Base-by-base conservation (phyloP, 129 eudicot genomes). In the Ambrosia artemisiifolia region DNA sequence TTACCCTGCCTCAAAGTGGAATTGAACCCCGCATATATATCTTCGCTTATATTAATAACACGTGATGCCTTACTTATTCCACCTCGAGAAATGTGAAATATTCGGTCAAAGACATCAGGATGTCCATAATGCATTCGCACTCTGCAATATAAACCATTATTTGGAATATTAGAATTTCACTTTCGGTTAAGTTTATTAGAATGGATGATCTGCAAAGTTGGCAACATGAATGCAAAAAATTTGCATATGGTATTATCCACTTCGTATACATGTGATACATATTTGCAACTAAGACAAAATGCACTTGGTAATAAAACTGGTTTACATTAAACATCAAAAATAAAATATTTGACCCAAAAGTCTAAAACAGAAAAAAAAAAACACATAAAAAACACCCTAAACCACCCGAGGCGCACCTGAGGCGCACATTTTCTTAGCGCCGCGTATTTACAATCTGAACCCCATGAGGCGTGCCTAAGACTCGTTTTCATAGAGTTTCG, bases 71-170 rank as follows among this genome's bases (percentile, higher is more conserved):
- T 94, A 42, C 99, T 94, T 71, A 94, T 86, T 69, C 98, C 98
- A 71, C 98, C 98, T 24, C 98, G 91, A 76, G 98, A 79, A 30
- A 94, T 82, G 75, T 94, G 99, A 81, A 94, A 94, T 68, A 94
- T 84, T 17, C 99, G 88, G 70, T 94, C 99, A 76, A 94, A 94
- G 40, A 94, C 94, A 78, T 94, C 99, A 44, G 99, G 99, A 78
- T 94, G 97, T 18, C 98, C 99, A 81, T 94, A 94, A 80, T 94
- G 99, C 99, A 94, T 94, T 43, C 99, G 97, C 1, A 94, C 99
- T 83, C 97, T 94, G 97, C 84, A 82, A 78, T 33, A 82, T 32
- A 48, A 54, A 24, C 44, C 55, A 79, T 56, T 6, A 59, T 33
- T 34, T 33, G 67, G 3, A 14, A 33, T 34, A 56, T 56, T 42